Conservation (phyloP, 2,329 filamentous ascomycete genomes). For the Aspergillus candidus region DNA sequence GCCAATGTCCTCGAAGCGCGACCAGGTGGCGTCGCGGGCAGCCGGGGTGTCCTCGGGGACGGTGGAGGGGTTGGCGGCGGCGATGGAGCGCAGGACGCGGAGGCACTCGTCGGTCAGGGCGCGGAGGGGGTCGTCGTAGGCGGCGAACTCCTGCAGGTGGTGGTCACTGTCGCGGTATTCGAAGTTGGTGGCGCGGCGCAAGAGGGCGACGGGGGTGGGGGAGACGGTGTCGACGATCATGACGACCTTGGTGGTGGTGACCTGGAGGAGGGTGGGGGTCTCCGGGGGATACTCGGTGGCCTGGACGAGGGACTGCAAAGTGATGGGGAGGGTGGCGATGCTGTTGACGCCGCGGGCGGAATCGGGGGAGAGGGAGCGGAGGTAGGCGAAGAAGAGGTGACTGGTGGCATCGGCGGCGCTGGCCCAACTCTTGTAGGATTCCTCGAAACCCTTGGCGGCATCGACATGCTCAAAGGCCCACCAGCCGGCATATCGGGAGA, state of each 20-base stretch:
- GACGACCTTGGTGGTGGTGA: constrained; percentile 77
- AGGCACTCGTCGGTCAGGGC: constrained; percentile 91
- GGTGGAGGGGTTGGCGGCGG: constrained; percentile 79
- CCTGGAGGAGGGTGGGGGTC: constrained; percentile 67
- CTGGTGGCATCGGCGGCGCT: constrained; percentile 93
- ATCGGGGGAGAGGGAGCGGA: constrained; percentile 83
- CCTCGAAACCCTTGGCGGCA: constrained; percentile 84
- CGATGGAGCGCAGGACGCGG: constrained; percentile 82
- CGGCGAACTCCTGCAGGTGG: constrained; percentile 77
- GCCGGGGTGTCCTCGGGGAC: constrained; percentile 65
- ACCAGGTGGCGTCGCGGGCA: constrained; percentile 87
- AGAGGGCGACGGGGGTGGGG: constrained; percentile 82
- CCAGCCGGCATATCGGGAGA: constrained; percentile 94
- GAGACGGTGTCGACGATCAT: constrained; percentile 97
- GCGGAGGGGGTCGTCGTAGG: constrained; percentile 80
- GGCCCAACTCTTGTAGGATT: constrained; percentile 81
- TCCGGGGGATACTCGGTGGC: constrained; percentile 93
- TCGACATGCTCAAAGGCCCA: constrained; percentile 95
- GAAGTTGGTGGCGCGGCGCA: constrained; percentile 89
- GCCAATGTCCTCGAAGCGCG: constrained; percentile 89
- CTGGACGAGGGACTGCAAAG: constrained; percentile 80
- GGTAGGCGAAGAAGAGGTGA: constrained; percentile 95
- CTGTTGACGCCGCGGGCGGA: constrained; percentile 61
- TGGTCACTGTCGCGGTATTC: constrained; percentile 85
- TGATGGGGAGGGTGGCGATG: constrained; percentile 81